Base-by-base conservation (phyloP, 331 rosid species). In the Rosa hybrid region DNA sequence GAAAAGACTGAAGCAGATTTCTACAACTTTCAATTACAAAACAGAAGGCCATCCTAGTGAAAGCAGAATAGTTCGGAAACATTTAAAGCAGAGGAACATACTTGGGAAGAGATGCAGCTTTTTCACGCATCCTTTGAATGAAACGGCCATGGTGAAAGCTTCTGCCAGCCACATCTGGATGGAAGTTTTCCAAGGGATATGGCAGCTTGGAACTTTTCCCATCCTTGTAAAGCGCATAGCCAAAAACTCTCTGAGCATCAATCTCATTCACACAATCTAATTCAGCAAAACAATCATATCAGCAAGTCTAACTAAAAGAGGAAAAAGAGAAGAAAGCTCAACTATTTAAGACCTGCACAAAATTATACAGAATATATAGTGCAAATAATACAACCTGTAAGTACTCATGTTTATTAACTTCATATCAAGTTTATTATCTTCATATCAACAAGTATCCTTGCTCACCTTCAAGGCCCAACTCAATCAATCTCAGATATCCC, bases 401-500 rank as follows among this genome's bases (percentile, higher is more conserved):
- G 25, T 17, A n/a, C 27, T 8, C 13, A 27, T 27, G 30, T 27
- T 27, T 27, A 27, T 27, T 27, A 27, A 27, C 30, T 27, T 27
- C 30, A 27, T 27, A 27, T 27, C 30, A 23, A 48, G 39, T 30
- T 56, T 48, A 44, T 54, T 57, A 60, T 60, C 25, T 57, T 10
- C 64, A 3, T 57, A 57, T 57, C 12, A 59, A 57, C 13, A 57
- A 57, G 64, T 11, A 0, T 59, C 64, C 25, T 59, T 54, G 42
- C 78, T 73, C 64, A 85, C 90, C 86, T 48, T 85, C 68, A 53
- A 87, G 78, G 25, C 88, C 87, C 41, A 87, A 60, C 44, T 83
- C 86, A 21, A 84, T 50, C 69, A 85, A 77, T 63, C 78, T 82
- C 38, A 85, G 80, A 59, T 85, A 82, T 16, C 88, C 88, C 16